A percentile compares a stretch with the other conserved stretches of the same genome.
phyloP scores from a whole-genome alignment of 306 rosid species.

The Ammopiptanthus mongolicus region DNA sequence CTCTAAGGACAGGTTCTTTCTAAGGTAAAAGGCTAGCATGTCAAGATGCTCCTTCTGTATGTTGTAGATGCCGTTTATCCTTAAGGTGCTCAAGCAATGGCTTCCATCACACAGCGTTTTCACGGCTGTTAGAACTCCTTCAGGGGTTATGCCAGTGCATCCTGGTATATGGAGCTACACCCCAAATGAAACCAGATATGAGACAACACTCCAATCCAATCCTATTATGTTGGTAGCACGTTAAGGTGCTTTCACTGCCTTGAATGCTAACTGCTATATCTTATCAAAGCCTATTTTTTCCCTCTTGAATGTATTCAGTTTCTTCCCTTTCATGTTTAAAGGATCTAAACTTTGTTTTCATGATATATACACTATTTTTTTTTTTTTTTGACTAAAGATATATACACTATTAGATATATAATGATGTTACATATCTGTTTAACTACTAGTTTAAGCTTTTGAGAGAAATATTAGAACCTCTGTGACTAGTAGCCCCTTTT shows the following conservation, averaged over 20 bases:
- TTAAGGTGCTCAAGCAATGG: slow-evolving; percentile 41
- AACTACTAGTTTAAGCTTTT: too few species aligned
- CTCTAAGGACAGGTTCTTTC: slow-evolving; percentile 17
- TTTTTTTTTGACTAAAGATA: too few species aligned
- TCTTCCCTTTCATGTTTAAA: neutral
- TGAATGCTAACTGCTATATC: neutral
- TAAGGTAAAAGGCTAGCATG: slow-evolving; percentile 33
- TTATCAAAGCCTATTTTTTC: neutral
- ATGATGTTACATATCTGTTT: too few species aligned
- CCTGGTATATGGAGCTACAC: slow-evolving; percentile 70
- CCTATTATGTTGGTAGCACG: neutral
- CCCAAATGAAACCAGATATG: slow-evolving; percentile 21
- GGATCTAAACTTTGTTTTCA: neutral
- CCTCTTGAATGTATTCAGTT: neutral
- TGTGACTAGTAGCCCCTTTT: too few species aligned
- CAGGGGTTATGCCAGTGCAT: slow-evolving; percentile 74
- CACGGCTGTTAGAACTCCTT: slow-evolving; percentile 59
- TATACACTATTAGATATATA: neutral
- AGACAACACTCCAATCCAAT: neutral
- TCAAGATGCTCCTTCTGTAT: slow-evolving; percentile 53
- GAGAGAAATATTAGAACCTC: too few species aligned
- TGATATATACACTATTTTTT: neutral
- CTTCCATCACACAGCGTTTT: slow-evolving; percentile 45
- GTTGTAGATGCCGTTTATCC: slow-evolving; percentile 64
- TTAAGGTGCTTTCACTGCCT: neutral